A percentile compares a stretch with the other conserved stretches of the same genome.
Evolutionary conservation across 495 filamentous ascomycete species (phyloP).

Genomic region (Annulohypoxylon moriforme): DNA sequence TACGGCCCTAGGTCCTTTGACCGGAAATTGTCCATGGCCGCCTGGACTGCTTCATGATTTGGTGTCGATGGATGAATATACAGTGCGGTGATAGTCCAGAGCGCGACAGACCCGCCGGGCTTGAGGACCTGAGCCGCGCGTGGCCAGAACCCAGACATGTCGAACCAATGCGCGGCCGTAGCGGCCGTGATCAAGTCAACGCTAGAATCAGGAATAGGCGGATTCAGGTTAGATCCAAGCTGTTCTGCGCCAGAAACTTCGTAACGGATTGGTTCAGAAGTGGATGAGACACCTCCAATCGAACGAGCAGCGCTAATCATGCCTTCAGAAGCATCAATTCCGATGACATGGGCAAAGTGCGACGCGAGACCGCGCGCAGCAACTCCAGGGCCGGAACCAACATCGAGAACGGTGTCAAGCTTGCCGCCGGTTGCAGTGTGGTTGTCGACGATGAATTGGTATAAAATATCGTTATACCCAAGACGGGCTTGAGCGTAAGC

Average conservation of each 20-base stretch:
- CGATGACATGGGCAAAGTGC: constrained; percentile 15
- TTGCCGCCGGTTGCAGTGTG: constrained; percentile 2
- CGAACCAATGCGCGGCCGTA: constrained; percentile 20
- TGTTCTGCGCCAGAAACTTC: constrained; percentile 12
- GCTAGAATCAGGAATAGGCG: constrained; percentile 1
- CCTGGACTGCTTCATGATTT: constrained; percentile 4
- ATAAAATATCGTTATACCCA: background rate
- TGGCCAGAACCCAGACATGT: constrained; percentile 17
- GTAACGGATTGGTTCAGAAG: constrained; percentile 13
- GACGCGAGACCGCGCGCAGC: constrained; percentile 1
- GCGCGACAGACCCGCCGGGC: constrained; percentile 18
- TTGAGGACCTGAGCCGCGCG: constrained; percentile 20
- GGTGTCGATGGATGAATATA: constrained; percentile 5
- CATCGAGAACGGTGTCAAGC: constrained; percentile 11
- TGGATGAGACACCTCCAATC: constrained; percentile 10
- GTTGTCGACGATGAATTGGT: background rate
- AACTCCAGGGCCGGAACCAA: constrained; percentile 6
- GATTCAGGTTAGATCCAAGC: constrained; percentile 9
- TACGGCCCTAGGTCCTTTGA: background rate
- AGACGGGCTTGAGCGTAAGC: background rate
- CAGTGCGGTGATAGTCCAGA: constrained; percentile 1
- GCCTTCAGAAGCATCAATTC: constrained; percentile 17
- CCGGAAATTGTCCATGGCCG: background rate
- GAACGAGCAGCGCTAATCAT: constrained; percentile 17
- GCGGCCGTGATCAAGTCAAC: constrained; percentile 22